Conservation (phyloP, 2,329 filamentous ascomycete genomes). For the Penicillium sp. region DNA sequence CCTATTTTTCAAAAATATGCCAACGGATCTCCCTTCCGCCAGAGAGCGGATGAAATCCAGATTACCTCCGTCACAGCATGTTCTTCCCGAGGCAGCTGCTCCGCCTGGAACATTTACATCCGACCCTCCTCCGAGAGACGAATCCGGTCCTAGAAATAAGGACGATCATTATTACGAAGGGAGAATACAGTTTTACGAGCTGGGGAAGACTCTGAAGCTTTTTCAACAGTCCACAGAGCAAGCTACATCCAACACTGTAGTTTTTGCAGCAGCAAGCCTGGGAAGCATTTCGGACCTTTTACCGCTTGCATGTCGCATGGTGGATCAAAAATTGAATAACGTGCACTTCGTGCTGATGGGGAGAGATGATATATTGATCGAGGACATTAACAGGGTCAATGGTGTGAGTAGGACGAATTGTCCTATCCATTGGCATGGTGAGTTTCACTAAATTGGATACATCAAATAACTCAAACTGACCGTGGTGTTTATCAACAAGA, state of each 20-base stretch:
- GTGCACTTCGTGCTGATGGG: constrained; percentile 86
- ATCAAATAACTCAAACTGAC: not conserved
- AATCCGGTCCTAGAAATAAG: constrained; percentile 27
- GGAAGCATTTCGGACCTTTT: constrained; percentile 74
- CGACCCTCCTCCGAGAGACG: constrained; percentile 21
- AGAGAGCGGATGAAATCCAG: constrained; percentile 32
- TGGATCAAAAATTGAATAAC: constrained; percentile 66
- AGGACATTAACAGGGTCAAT: constrained; percentile 75
- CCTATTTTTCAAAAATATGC: constrained; percentile 69
- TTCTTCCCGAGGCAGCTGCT: constrained; percentile 5
- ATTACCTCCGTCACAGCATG: constrained; percentile 9
- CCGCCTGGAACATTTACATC: constrained; percentile 16
- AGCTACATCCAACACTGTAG: constrained; percentile 63
- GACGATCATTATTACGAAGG: constrained; percentile 66
- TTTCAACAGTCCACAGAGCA: constrained; percentile 61
- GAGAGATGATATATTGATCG: constrained; percentile 69
- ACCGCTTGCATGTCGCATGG: constrained; percentile 88
- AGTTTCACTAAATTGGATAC: constrained; percentile 50
- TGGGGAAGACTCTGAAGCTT: constrained; percentile 67
- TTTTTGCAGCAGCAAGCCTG: constrained; percentile 79
- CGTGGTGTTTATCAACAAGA: constrained; percentile 48
- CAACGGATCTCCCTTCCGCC: constrained; percentile 51
- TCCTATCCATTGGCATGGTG: constrained; percentile 65
- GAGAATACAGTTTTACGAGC: constrained; percentile 68
- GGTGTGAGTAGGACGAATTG: constrained; percentile 73